Percentiles rank a stretch among this genome's conserved stretches.
phyloP scores from a whole-genome alignment of 495 filamentous ascomycete species.

The Penicillium cataractarum region DNA sequence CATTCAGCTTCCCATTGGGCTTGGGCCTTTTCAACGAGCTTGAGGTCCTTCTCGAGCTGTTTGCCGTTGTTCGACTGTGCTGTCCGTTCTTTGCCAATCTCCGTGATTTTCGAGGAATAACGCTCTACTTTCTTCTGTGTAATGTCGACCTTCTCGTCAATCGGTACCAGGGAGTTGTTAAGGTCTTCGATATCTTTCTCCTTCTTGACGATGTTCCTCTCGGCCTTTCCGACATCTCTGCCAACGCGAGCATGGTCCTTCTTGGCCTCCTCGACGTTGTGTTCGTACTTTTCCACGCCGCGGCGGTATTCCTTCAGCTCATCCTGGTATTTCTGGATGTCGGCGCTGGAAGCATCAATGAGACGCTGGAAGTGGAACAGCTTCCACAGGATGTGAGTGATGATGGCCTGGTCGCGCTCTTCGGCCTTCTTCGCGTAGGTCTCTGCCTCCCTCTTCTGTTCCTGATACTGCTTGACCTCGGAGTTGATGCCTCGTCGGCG shows the following conservation, averaged over 20 bases:
- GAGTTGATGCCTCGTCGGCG: conserved; percentile 93
- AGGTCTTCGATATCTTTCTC: conserved; percentile 88
- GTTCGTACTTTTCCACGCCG: conserved; percentile 82
- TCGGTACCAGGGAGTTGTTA: conserved; percentile 81
- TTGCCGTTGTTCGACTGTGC: conserved; percentile 65
- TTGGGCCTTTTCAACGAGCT: conserved; percentile 86
- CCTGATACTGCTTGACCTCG: conserved; percentile 95
- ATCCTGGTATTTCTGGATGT: conserved; percentile 93
- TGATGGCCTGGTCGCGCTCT: conserved; percentile 88
- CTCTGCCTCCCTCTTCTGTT: conserved; percentile 96
- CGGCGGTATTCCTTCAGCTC: conserved; percentile 93
- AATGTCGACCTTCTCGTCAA: conserved; percentile 91
- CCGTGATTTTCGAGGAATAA: conserved; percentile 65
- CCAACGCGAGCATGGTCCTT: conserved; percentile 77
- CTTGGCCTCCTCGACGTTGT: conserved; percentile 82
- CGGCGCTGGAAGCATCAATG: conserved; percentile 87
- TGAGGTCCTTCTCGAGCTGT: conserved; percentile 76
- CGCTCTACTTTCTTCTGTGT: conserved; percentile 69
- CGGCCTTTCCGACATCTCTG: conserved; percentile 79
- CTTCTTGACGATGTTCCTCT: conserved; percentile 79
- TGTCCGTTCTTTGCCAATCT: conserved; percentile 76
- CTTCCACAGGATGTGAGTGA: conserved; percentile 96
- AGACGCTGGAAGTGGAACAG: conserved; percentile 92
- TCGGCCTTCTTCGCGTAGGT: conserved; percentile 85
- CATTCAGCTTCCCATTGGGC: conserved; percentile 87